Evolutionary conservation across 208 protist genomes (phyloP).

Genomic region (Phytomonas serpens): DNA sequence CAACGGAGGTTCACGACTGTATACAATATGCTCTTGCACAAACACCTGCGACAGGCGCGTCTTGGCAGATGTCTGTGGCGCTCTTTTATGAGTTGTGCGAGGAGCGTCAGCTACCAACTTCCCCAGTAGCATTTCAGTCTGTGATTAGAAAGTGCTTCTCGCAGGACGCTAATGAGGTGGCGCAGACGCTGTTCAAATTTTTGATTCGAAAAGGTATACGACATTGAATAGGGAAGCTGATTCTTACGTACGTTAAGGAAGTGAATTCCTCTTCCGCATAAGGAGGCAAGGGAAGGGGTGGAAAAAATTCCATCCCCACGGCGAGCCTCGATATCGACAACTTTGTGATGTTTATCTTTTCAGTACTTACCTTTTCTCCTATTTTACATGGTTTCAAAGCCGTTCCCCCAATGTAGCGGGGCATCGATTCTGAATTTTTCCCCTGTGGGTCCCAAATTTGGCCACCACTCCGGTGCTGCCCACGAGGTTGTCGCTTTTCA

Average conservation of each 20-base stretch:
- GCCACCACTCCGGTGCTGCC: background rate
- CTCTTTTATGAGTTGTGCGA: slow-evolving; percentile 60
- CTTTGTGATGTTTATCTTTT: background rate
- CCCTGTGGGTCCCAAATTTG: background rate
- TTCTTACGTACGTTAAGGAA: background rate
- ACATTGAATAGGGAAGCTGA: background rate
- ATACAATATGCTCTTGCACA: slow-evolving; percentile 76
- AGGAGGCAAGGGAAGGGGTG: background rate
- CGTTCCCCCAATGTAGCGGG: background rate
- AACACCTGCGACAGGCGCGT: slow-evolving; percentile 29
- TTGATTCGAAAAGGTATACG: slow-evolving; percentile 26
- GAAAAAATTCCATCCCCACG: background rate
- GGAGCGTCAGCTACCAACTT: slow-evolving; percentile 43
- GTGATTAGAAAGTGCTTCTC: slow-evolving; percentile 57
- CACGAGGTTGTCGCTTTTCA: background rate
- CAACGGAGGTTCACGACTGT: slow-evolving; percentile 64
- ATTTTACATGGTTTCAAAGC: background rate
- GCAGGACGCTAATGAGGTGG: slow-evolving; percentile 38
- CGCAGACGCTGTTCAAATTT: slow-evolving; percentile 50
- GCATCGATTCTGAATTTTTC: background rate
- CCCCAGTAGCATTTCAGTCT: slow-evolving; percentile 67
- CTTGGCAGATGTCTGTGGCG: slow-evolving; percentile 48
- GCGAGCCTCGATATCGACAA: background rate
- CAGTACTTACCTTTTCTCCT: background rate
- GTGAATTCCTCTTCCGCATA: background rate